A percentile compares a stretch with the other conserved stretches of the same genome.
phyloP scores from a whole-genome alignment of 805 yeast species.

The Saccharomycopsis sp. region DNA sequence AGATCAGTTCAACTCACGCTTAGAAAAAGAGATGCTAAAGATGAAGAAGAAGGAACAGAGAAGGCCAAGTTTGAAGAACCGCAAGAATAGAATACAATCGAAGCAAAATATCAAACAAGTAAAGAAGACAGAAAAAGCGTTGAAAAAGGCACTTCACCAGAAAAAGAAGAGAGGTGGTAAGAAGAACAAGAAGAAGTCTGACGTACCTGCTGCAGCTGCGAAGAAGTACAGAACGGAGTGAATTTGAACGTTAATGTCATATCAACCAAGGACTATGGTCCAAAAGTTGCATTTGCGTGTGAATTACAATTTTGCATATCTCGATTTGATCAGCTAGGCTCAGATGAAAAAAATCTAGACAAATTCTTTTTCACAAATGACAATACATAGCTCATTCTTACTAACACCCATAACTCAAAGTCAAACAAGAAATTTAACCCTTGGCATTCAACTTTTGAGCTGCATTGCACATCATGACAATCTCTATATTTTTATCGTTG shows the following conservation, averaged over 20 bases:
- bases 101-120: conserved; percentile 10
- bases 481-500: conserved; percentile 15
- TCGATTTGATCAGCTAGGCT: too few species aligned
- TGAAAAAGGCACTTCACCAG: conserved; percentile 8
- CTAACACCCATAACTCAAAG: too few species aligned
- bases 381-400: too few species aligned
- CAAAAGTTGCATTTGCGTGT: too few species aligned
- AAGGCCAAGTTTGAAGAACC: conserved; percentile 17
- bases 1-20: conserved; percentile 4
- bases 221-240: conserved; percentile 15
- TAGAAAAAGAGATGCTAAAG: not conserved
- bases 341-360: too few species aligned
- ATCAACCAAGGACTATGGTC: too few species aligned
- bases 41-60: conserved; percentile 6
- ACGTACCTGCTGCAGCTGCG: not conserved
- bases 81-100: conserved; percentile 8
- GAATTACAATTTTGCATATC: too few species aligned
- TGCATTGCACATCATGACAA: conserved; percentile 18
- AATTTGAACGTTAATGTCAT: too few species aligned
- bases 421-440: too few species aligned
- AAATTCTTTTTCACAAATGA: too few species aligned
- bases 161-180: conserved; percentile 21
- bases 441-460: conserved; percentile 10
- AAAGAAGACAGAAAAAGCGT: not conserved
- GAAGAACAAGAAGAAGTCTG: conserved; percentile 17